Evolutionary conservation across 306 rosid genomes (phyloP), one percentile per base, ranked within the genome.

Genomic region (Cucurbita maxima): DNA sequence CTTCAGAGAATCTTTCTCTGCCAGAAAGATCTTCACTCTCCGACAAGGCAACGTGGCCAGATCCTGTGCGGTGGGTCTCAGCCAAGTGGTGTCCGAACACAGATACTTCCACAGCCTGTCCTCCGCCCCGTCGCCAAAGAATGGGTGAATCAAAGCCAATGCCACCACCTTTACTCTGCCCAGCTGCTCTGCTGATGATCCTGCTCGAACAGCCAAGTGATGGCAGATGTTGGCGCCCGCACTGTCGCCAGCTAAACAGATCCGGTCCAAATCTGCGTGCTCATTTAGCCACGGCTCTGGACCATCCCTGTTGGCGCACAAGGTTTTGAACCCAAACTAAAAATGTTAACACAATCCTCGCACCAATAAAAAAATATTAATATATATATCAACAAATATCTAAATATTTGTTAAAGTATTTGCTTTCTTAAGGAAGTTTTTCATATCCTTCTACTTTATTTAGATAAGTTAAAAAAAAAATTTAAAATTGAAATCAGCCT

Each of bases 51-150:
- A 60, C 45, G n/a, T 61, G 0, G 30, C 78, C 72, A 85, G 76
- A 79, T 87, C 85, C 82, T 87, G 85, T 40, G 18, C 54, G 0
- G 76, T 72, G 62, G 90, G 90, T 15, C 63, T 84, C 73, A 82
- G 10, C 9, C 5, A 16, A 8, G 3, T 16, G 0, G 20, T 15
- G 4, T 48, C 81, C 0, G 84, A 77, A 61, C 79, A 85, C 82
- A 87, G 76, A 75, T 81, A 83, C 83, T 83, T 15, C 92, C 83
- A 85, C 87, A 81, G 80, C 10, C 74, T 14, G 19, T 83, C 83
- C 41, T 81, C 81, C 4, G 20, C 67, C 5, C 61, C 72, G 0
- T 83, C 88, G 2, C 79, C 84, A n/a, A 85, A 88, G 45, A 52
- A 83, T 1, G 88, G 89, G 73, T 88, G 86, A 18, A 82, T 74